These are phyloP conservation scores for Rosa persica DNA, from an alignment of 306 rosid species.

Conservation along the genomic window DNA sequence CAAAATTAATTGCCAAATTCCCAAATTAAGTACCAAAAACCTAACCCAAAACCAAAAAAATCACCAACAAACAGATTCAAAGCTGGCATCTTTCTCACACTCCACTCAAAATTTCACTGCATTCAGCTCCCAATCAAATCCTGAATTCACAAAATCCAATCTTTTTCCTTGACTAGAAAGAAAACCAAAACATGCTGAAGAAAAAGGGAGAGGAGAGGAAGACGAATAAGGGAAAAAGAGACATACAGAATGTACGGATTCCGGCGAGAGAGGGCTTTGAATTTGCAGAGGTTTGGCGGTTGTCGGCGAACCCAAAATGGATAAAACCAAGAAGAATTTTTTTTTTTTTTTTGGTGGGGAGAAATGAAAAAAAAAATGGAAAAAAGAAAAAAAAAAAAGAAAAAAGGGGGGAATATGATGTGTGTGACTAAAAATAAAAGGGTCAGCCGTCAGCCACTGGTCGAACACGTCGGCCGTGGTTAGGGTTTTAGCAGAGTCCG, in stretches of 20 bases:
- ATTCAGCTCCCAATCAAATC: constrained; percentile 8
- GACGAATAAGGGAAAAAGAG: neutral
- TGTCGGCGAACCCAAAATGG: constrained; percentile 24
- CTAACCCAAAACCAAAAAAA: neutral
- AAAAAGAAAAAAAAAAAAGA: too few relatives aligned
- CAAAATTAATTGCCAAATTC: neutral
- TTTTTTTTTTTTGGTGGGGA: neutral
- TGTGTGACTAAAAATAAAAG: constrained; percentile 8
- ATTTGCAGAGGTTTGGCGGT: constrained; percentile 23
- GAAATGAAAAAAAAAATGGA: neutral
- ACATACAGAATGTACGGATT: constrained; percentile 11
- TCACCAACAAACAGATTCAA: neutral
- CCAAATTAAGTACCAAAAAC: neutral
- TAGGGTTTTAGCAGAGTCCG: constrained; percentile 8
- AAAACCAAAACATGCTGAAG: neutral
- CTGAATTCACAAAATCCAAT: neutral
- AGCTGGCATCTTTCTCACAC: neutral
- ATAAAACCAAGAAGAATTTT: neutral
- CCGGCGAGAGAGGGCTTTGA: constrained; percentile 1
- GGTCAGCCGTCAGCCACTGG: neutral
- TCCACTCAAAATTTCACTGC: neutral
- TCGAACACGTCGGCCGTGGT: neutral
- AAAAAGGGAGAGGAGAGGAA: neutral
- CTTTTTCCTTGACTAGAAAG: neutral
- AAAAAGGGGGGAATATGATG: too few relatives aligned